Evolutionary conservation across 257 asterid species (phyloP), one percentile per base, ranked within the genome.

Genomic region (Solanum neorickii): DNA sequence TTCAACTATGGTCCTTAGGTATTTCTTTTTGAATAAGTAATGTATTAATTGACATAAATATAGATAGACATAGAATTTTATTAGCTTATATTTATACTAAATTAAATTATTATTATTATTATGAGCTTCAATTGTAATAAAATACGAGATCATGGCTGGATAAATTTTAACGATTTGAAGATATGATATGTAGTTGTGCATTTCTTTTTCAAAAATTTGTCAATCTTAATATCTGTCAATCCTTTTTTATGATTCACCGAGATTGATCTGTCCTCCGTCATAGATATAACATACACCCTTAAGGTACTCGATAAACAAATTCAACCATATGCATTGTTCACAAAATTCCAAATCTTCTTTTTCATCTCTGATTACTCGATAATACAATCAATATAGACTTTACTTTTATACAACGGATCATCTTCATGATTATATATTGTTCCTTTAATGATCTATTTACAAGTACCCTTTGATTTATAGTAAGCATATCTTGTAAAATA

Each of bases 161-260:
- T 12, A 70, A 70, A 16, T 42, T 20, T 70, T 42, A 31, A 29
- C 13, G 7, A 5, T 0, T 5, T 11, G 15, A 13, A 70, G n/a
- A 9, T 70, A 15, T 31, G 11, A 31, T 62, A 7, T 62, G 15
- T 12, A 23, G 49, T 44, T 66, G 74, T 66, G 20, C 3, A 66
- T 2, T 5, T 4, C 3, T 31, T 31, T 21, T 33, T 35, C 0
- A 35, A 3, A 37, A 35, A 12, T 0, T 35, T 35, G 9, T 18
- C 1, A 18, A 7, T 3, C 15, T 33, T 16, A 23, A 72, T 31
- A 23, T 18, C 0, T 18, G 4, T 16, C 4, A 4, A 0, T 9
- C 25, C 15, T 16, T 16, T 14, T 33, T 1, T 16, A 23, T 29
- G 4, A 10, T 15, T 16, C 3, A 65, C 3, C 10, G 7, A 1